These are phyloP conservation scores for Myriosclerotinia duriaeana DNA, from an alignment of 2,329 filamentous ascomycete genomes.

Conservation along the genomic window DNA sequence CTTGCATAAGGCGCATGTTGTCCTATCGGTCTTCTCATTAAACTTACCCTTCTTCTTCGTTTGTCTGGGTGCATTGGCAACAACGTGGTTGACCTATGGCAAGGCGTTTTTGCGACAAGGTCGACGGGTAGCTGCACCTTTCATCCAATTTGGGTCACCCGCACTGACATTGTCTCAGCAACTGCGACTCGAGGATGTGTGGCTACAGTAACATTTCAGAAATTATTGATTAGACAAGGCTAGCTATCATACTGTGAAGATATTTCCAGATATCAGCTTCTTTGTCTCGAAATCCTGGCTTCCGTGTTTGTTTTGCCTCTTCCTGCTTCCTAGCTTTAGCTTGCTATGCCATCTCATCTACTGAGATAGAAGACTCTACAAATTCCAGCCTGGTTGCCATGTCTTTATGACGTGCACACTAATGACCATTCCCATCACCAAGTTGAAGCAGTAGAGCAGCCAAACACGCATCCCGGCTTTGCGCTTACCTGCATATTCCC, in stretches of 20 bases:
- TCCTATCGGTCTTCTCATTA: conserved; percentile 29
- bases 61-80: conserved; percentile 36
- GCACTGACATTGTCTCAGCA: conserved; percentile 29
- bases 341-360: conserved; percentile 22
- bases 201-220: conserved; percentile 11
- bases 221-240: conserved; percentile 20
- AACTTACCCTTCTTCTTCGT: conserved; percentile 32
- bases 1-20: conserved; percentile 28
- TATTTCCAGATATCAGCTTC: conserved; percentile 8
- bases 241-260: conserved; percentile 1
- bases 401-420: conserved; percentile 25
- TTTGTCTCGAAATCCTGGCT: conserved; percentile 2
- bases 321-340: conserved; percentile 8
- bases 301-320: conserved; percentile 15
- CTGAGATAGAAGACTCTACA: conserved; percentile 17
- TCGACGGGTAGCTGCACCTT: conserved; percentile 33
- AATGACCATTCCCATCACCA: conserved; percentile 23
- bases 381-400: conserved; percentile 17
- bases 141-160: conserved; percentile 30
- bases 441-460: conserved; percentile 26
- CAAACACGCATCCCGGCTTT: conserved; percentile 28
- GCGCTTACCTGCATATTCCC: conserved; percentile 38
- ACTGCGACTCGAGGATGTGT: conserved; percentile 35
- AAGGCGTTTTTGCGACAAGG: conserved; percentile 31
- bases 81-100: conserved; percentile 37